Evolutionary conservation across 352 stramenopile species (phyloP), one percentile per base, ranked within the genome.

Genomic region (Phytophthora ramorum): DNA sequence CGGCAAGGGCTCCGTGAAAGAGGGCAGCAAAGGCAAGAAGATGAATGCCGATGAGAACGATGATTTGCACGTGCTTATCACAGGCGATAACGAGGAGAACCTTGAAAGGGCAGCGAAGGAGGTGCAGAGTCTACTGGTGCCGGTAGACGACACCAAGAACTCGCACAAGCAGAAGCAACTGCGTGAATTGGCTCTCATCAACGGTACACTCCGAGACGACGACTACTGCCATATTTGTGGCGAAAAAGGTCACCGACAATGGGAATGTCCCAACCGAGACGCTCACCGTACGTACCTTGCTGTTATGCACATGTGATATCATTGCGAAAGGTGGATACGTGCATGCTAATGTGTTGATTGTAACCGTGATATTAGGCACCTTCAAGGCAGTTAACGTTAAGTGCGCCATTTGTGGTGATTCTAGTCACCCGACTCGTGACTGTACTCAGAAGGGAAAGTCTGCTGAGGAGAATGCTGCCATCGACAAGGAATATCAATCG

Each of bases 161-260:
- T 90, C 97, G 19, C 97, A 99, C 86, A 99, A 99, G 74, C 97
- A 99, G 70, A 97, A 98, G 66, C 98, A 99, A 73, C 77, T 99
- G 56, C 82, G 96, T 19, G 96, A 99, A 69, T 86, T 99, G 50
- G 98, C 98, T 34, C 80, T 99, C 37, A 98, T 99, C 81, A 99
- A 99, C 83, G 98, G 98, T 60, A 99, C 97, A 20, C 75, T 99
- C 19, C 97, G 97, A 58, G 97, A 99, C 55, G 96, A 99, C 43
- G 95, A 99, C 67, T 99, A 95, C 69, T 99, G 98, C 76, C 89
- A 97, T 68, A 90, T 99, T 55, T 99, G 98, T 92, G 98, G 93
- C 4, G 96, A 99, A 72, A 98, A 99, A 70, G 98, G 98, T 20
- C 98, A 99, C 79, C 88, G 93, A 2, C 89, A 98, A 67, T 99